Evolutionary conservation across 31 red algal genomes (phyloP).

Genomic region (Bonnemaisonia californica): DNA sequence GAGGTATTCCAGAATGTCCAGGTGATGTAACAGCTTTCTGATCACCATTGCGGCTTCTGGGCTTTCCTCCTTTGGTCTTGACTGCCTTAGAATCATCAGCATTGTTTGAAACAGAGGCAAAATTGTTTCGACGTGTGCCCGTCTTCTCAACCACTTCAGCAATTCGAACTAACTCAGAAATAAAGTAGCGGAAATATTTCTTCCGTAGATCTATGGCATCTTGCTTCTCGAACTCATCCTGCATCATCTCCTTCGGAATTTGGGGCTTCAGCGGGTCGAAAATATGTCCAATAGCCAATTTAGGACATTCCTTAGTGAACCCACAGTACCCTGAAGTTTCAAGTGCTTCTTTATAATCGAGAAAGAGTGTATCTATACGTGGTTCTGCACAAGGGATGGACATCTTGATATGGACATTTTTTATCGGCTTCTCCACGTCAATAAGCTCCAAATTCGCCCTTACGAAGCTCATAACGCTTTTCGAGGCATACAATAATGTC

Average conservation of each 20-base stretch:
- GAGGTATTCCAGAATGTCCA: too few species aligned
- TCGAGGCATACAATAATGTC: too few species aligned
- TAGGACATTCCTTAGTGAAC: background rate
- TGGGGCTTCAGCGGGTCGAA: background rate
- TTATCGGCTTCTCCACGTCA: background rate
- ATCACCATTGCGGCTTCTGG: background rate
- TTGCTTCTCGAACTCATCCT: conserved; percentile 12
- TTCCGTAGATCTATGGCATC: background rate
- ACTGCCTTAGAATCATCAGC: background rate
- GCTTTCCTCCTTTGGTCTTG: background rate
- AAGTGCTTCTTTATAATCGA: background rate
- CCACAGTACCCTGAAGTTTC: background rate
- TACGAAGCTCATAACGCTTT: background rate
- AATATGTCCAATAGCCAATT: background rate
- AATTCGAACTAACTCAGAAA: background rate
- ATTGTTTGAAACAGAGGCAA: background rate
- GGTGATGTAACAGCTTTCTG: too few species aligned
- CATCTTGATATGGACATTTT: background rate
- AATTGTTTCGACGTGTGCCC: background rate
- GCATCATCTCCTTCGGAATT: background rate
- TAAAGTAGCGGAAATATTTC: background rate
- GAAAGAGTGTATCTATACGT: background rate
- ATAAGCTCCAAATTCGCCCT: background rate
- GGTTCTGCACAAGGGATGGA: background rate
- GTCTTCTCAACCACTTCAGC: background rate